Evolutionary conservation across 441 rosid species (phyloP).

Genomic region (Populus hybrid): DNA sequence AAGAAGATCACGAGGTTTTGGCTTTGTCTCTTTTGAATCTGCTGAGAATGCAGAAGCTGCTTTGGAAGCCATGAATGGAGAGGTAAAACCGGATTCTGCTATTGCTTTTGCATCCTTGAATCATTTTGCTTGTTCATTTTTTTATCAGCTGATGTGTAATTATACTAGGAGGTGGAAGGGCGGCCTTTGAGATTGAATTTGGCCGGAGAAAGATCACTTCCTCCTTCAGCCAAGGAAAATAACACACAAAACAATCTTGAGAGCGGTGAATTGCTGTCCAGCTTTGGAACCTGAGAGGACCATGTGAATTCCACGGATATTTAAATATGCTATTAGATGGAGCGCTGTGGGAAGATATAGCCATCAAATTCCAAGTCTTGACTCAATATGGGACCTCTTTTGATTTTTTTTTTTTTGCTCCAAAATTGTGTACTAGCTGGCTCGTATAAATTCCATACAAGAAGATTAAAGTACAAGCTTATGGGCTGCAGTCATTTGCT

Average conservation of each 20-base stretch:
- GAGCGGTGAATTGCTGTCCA: constrained; percentile 46
- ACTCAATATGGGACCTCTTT: not conserved
- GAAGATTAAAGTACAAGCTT: not conserved
- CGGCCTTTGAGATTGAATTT: constrained; percentile 70
- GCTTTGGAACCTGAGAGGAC: constrained; percentile 34
- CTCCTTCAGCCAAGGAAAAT: constrained; percentile 25
- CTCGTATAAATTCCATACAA: not conserved
- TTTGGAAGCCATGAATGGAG: constrained; percentile 52
- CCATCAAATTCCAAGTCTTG: not conserved
- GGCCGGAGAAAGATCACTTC: constrained; percentile 53
- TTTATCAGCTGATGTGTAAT: constrained; percentile 2
- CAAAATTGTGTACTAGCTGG: not conserved
- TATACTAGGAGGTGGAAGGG: constrained; percentile 80
- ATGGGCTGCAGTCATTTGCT: not conserved
- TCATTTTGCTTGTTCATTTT: constrained; percentile 4
- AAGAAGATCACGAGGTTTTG: constrained; percentile 84
- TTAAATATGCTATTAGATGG: not conserved
- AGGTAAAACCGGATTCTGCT: constrained; percentile 40
- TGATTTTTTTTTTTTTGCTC: not conserved
- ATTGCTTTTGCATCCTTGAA: constrained; percentile 8
- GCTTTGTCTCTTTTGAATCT: constrained; percentile 73
- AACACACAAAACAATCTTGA: constrained; percentile 30
- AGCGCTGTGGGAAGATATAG: not conserved
- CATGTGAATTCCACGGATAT: not conserved
- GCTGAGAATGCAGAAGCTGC: constrained; percentile 52